A percentile compares a stretch with the other conserved stretches of the same genome.
These are phyloP conservation scores for Oxyria digyna DNA, from an alignment of 148 eudicot species.

Conservation along the genomic window DNA sequence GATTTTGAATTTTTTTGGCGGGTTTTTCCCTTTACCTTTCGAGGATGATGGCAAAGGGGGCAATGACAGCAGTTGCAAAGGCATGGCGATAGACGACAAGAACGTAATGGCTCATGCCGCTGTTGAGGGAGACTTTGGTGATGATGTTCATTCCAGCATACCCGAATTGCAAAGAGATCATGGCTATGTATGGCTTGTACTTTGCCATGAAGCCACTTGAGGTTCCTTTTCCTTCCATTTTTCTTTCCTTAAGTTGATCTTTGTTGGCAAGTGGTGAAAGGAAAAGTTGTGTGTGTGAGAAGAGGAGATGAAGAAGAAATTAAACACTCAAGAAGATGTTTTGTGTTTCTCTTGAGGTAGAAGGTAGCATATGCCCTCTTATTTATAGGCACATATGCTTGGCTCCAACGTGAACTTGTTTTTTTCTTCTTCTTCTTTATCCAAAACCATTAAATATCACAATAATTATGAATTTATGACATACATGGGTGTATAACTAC, in stretches of 20 bases:
- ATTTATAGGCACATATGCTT: slow-evolving; percentile 4
- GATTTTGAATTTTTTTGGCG: neutral
- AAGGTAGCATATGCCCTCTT: slow-evolving; percentile 7
- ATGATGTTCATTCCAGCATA: slow-evolving; percentile 81
- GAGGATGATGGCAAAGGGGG: slow-evolving; percentile 67
- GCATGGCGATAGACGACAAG: slow-evolving; percentile 77
- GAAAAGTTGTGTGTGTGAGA: neutral
- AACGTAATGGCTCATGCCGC: slow-evolving; percentile 84
- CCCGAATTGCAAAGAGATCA: slow-evolving; percentile 58
- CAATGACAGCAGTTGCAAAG: slow-evolving; percentile 67
- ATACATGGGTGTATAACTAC: neutral
- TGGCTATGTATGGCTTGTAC: slow-evolving; percentile 61
- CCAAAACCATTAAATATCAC: neutral
- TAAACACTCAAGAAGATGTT: neutral
- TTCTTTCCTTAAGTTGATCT: neutral
- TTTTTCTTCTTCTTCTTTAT: slow-evolving; percentile 3
- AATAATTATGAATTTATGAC: neutral
- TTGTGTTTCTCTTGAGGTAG: slow-evolving; percentile 8
- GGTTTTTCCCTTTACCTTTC: slow-evolving; percentile 32
- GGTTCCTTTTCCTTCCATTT: slow-evolving; percentile 45
- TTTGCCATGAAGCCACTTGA: slow-evolving; percentile 25
- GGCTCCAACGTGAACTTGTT: neutral
- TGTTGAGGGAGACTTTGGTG: slow-evolving; percentile 70
- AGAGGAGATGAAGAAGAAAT: neutral
- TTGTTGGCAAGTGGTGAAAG: neutral